Percentiles rank a stretch among this genome's conserved stretches.
phyloP scores from a whole-genome alignment of 257 asterid genomes.

The Solanum peruvianum region DNA sequence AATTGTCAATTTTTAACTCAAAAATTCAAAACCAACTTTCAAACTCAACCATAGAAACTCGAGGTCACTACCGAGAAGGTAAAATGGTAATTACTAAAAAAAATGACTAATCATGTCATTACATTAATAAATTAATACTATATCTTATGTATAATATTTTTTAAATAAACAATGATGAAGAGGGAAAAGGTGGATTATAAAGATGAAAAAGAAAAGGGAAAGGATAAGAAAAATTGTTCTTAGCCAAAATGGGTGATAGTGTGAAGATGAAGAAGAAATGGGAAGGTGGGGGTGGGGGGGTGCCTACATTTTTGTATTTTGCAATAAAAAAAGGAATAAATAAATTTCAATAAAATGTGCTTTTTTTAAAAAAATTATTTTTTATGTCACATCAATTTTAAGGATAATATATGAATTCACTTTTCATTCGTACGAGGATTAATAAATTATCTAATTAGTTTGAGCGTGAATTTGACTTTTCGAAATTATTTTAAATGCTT shows the following conservation, averaged over 20 bases:
- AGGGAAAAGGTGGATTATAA: background rate
- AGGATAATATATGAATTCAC: background rate
- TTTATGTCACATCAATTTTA: background rate
- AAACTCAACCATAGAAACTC: background rate
- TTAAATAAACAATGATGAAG: background rate
- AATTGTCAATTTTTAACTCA: background rate
- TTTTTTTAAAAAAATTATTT: no score
- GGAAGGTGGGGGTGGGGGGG: background rate
- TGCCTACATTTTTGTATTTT: background rate
- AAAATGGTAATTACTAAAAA: no score
- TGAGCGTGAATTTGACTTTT: background rate
- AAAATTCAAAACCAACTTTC: no score
- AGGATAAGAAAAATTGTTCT: background rate
- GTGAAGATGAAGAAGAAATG: background rate
- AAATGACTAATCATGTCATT: background rate
- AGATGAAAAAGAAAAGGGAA: background rate
- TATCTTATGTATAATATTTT: background rate
- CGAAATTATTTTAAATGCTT: background rate
- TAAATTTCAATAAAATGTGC: background rate
- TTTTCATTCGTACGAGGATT: background rate
- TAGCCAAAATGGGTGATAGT: background rate
- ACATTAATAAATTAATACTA: background rate
- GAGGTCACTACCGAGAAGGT: background rate
- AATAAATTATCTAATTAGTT: no score
- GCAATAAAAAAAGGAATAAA: background rate